Base-by-base conservation (phyloP, 495 filamentous ascomycete genomes). In the Aeminium ludgeri region DNA sequence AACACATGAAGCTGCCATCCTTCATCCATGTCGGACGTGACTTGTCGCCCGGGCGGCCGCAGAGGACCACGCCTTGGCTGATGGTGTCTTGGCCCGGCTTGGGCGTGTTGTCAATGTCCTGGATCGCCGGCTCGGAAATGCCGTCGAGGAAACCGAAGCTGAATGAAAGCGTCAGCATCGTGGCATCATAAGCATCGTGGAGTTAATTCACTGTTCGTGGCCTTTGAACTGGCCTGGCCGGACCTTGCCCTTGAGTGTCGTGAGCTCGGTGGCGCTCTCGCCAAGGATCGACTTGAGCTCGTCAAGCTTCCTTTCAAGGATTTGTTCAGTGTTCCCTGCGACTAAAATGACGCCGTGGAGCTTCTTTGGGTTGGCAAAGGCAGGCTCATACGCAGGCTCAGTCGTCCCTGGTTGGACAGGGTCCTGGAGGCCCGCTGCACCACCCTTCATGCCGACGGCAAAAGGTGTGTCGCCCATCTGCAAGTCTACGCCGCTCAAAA, bases 1-100 rank as follows among this genome's bases (percentile, higher is more conserved):
- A 55, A n/a, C 49, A 42, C 18, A 63, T 46, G 34, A 62, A 59
- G 36, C 53, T 61, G 8, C 62, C 59, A 42, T 64, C 61, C n/a
- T 57, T 41, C 18, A 59, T 55, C 55, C 59, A 64, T 25, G 38
- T 1, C 1, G 59, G 60, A 10, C 59, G 55, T 12, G 28, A 29
- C 23, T 25, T 25, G 23, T 25, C 23, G 28, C 53, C 57, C 6
- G 50, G 38, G 32, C 57, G 57, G 38, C 57, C 55, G 23, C 50
- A 39, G 28, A 60, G 48, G 25, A 56, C 51, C 23, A 58, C 43
- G n/a, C 57, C 55, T 39, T 50, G 57, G 11, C 29, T 41, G 18
- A 58, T 23, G 3, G 43, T 41, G 16, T 48, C 40, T 30, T 56
- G 52, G 19, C 42, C 52, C 6, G 52, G 54, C 20, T 44, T 25